These are phyloP conservation scores for Biscogniauxia mediterranea DNA, from an alignment of 2,329 filamentous ascomycete species.

Conservation along the genomic window DNA sequence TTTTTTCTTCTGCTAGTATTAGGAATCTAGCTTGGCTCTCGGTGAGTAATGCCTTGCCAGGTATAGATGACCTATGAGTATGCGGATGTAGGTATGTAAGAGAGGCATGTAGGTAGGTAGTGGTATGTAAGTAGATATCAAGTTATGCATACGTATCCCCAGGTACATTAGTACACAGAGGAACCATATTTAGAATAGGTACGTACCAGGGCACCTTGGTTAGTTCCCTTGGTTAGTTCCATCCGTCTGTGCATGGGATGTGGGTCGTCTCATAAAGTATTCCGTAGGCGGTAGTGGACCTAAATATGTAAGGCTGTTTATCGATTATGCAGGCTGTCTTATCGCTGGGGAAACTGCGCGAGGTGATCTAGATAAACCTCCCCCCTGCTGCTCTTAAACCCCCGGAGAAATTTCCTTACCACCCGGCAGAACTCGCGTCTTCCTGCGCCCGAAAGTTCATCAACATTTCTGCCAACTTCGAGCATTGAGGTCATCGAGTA, in stretches of 20 bases:
- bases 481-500: neutral
- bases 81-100: too few relatives aligned
- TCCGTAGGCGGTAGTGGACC: too few relatives aligned
- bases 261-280: neutral
- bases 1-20: too few relatives aligned
- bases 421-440: slow-evolving; percentile 6
- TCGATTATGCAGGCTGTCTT: neutral
- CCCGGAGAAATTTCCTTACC: slow-evolving; percentile 3
- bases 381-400: neutral
- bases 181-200: neutral
- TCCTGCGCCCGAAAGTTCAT: neutral
- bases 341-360: neutral
- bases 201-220: too few relatives aligned
- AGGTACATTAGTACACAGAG: too few relatives aligned
- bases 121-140: too few relatives aligned
- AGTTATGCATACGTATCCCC: too few relatives aligned
- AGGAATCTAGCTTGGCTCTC: too few relatives aligned
- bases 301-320: neutral
- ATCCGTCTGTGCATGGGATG: neutral
- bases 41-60: too few relatives aligned
- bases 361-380: neutral
- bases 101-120: too few relatives aligned
- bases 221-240: too few relatives aligned
- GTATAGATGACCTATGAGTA: too few relatives aligned
- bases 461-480: neutral